Conservation (phyloP, 108 stramenopile genomes). For the Craspedostauros australis region DNA sequence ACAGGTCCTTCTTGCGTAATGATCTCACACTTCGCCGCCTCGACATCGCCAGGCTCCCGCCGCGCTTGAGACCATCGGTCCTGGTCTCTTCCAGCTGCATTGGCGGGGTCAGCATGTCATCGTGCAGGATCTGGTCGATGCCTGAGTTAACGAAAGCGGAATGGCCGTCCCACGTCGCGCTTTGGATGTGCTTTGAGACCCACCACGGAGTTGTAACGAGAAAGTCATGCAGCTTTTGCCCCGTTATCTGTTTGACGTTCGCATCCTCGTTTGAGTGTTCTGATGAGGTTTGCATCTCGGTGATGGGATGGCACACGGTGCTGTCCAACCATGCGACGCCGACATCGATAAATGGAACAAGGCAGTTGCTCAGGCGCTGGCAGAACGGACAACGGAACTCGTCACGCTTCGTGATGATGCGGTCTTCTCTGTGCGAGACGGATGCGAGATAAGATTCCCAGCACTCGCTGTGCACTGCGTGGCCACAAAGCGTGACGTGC, state of each 20-base stretch:
- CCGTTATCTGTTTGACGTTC: conserved; percentile 6
- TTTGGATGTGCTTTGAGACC: conserved; percentile 48
- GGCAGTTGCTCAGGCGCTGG: conserved; percentile 72
- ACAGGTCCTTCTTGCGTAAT: conserved; percentile 75
- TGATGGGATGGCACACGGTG: conserved; percentile 9
- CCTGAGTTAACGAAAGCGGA: conserved; percentile 38
- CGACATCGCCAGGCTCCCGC: not conserved
- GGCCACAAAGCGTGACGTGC: conserved; percentile 78
- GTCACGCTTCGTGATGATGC: conserved; percentile 49
- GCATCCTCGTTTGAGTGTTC: conserved; percentile 1
- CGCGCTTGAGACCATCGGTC: no score
- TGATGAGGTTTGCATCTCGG: no score
- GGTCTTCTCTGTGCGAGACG: conserved; percentile 64
- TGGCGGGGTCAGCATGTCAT: conserved; percentile 5
- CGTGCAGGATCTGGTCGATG: not conserved
- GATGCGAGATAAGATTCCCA: conserved; percentile 73
- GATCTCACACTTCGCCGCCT: conserved; percentile 37
- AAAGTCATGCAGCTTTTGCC: conserved; percentile 42
- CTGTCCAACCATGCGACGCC: conserved; percentile 68
- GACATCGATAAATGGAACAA: conserved; percentile 84
- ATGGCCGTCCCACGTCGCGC: conserved; percentile 66
- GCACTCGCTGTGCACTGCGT: conserved; percentile 81
- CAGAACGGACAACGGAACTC: conserved; percentile 81
- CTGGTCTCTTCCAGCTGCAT: not conserved
- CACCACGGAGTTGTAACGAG: conserved; percentile 66